Conservation (phyloP, 352 stramenopile species). For the Hyphochytrium catenoides region DNA sequence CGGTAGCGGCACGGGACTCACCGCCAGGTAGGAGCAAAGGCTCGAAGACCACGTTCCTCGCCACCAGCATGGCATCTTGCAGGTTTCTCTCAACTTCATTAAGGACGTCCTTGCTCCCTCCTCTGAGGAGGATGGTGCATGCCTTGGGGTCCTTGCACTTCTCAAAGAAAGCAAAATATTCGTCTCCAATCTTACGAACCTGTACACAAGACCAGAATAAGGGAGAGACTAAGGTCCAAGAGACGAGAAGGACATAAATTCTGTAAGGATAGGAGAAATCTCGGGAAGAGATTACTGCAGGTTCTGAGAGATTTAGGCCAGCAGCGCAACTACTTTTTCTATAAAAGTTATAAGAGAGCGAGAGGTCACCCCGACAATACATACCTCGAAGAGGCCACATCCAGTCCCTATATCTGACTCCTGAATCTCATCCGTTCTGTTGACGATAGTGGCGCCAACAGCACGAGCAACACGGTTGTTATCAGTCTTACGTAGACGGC, state of each 20-base stretch:
- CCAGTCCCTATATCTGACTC: conserved; percentile 95
- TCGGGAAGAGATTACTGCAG: too few relatives aligned
- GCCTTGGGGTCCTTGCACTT: conserved; percentile 93
- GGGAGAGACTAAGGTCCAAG: too few relatives aligned
- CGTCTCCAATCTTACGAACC: conserved; percentile 64
- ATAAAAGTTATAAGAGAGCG: conserved; percentile 5
- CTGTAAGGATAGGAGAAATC: too few relatives aligned
- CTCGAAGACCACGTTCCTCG: conserved; percentile 97
- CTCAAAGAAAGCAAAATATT: conserved; percentile 98
- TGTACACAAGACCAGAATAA: conserved; percentile 1
- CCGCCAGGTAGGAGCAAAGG: conserved; percentile 79
- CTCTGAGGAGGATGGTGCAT: conserved; percentile 93
- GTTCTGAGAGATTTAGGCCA: too few relatives aligned
- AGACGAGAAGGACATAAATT: too few relatives aligned
- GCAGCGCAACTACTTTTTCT: conserved; percentile 4
- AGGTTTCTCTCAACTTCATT: conserved; percentile 99
- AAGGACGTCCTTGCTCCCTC: conserved; percentile 96
- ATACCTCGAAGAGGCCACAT: conserved; percentile 95
- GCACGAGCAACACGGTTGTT: conserved; percentile 96
- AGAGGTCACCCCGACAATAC: conserved; percentile 65
- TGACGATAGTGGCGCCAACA: conserved; percentile 92
- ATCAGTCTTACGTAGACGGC: conserved; percentile 95
- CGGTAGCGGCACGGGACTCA: neutral
- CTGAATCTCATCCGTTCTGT: conserved; percentile 91
- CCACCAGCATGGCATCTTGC: conserved; percentile 97